Evolutionary conservation across 306 rosid species (phyloP).

Genomic region (Hippophae tibetana): DNA sequence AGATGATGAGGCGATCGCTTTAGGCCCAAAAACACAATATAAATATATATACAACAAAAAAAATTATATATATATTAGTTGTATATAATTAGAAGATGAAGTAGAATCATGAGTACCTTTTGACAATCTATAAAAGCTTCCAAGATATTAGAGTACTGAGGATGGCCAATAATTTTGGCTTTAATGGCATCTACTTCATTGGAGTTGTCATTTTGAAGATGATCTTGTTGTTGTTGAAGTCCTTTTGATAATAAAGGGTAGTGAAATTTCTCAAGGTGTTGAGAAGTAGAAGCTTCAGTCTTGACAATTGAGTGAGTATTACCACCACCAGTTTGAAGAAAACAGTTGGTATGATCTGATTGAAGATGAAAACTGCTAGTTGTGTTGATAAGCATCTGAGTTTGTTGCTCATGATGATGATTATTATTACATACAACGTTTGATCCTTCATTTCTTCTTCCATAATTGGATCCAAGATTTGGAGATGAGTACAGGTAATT

Average conservation of each 20-base stretch:
- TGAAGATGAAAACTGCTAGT: constrained; percentile 43
- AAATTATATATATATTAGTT: not conserved
- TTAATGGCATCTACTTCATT: constrained; percentile 66
- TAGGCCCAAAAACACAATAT: too few species aligned
- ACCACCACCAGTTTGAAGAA: constrained; percentile 32
- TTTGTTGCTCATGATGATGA: constrained; percentile 18
- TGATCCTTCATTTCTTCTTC: constrained; percentile 24
- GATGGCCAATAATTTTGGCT: constrained; percentile 87
- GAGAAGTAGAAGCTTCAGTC: constrained; percentile 52
- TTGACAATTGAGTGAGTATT: constrained; percentile 37
- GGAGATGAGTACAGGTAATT: constrained; percentile 62
- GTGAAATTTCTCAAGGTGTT: constrained; percentile 44
- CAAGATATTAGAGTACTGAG: constrained; percentile 75
- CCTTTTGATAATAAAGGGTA: constrained; percentile 35
- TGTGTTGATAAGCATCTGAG: constrained; percentile 33
- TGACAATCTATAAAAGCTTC: constrained; percentile 97
- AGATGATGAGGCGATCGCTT: too few species aligned
- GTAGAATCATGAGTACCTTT: constrained; percentile 37
- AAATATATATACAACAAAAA: too few species aligned
- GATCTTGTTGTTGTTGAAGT: constrained; percentile 16
- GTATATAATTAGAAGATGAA: not conserved
- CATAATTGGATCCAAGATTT: constrained; percentile 30
- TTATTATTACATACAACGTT: constrained; percentile 1
- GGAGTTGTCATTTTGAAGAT: constrained; percentile 15
- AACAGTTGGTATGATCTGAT: constrained; percentile 41